Base-by-base conservation (phyloP, 2,329 filamentous ascomycete genomes). In the Aureobasidium leucospermi region DNA sequence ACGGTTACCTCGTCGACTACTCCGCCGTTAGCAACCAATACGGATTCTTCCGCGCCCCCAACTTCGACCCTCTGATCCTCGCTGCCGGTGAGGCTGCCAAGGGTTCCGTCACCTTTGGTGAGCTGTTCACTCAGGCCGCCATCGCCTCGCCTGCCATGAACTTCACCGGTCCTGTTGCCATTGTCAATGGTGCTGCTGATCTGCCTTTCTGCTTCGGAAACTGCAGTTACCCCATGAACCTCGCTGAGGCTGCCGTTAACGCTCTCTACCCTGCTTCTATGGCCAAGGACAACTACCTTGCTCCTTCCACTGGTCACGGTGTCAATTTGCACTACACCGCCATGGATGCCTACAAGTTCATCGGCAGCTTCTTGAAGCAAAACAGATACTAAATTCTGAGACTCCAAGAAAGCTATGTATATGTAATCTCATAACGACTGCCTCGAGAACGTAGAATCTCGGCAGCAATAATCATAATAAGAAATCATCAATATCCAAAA, bases 261-360 rank as follows among this genome's bases (percentile, higher is more conserved):
- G 61, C 58, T 57, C 60, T 69, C 36, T 70, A 68, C 43, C 67
- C 65, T 3, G 39, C 34, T 8, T 55, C 57, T 9, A 61, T 57
- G 23, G 62, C 49, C 51, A 66, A 63, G 11, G 66, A 56, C 8
- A 62, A 63, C 11, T 69, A 66, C 49, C 56, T 70, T 15, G 65
- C 64, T 31, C 63, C 64, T 11, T 46, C 56, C 16, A 64, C 67
- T 29, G 69, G 69, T 0, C 70, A 72, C 62, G 68, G 66, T 1
- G 34, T 72, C 38, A 71, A 71, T 45, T 62, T 71, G 61, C 70
- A 72, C 56, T 70, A 66, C 48, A 65, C 66, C 29, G 68, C 70
- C 16, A 56, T 48, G 13, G 65, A 46, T 29, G 69, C 68, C 9
- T 71, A 63, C 59, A 61, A 62, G 11, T 67, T 63, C 19, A 66